Conservation (phyloP, 2,329 filamentous ascomycete genomes). For the Pestalotiopsis fici region DNA sequence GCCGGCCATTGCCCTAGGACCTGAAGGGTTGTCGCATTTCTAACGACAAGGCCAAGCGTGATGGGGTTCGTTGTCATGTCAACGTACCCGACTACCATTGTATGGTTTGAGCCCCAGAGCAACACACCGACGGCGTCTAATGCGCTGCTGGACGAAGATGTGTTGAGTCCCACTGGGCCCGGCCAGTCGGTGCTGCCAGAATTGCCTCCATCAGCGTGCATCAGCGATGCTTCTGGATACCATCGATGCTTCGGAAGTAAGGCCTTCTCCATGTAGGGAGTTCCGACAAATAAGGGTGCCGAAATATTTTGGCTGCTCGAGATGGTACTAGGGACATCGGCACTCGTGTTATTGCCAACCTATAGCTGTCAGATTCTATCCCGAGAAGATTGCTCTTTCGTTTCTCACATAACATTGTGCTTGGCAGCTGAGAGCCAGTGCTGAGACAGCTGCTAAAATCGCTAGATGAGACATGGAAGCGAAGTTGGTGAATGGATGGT, state of each 20-base stretch:
- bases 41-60: neutral
- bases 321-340: too few species aligned
- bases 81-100: neutral
- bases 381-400: too few species aligned
- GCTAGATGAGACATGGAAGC: neutral
- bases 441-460: too few species aligned
- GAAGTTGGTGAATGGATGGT: too few species aligned
- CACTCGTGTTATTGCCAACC: too few species aligned
- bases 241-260: too few species aligned
- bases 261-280: too few species aligned
- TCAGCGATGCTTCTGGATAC: neutral
- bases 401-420: too few species aligned
- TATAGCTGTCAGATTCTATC: too few species aligned
- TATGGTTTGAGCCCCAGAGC: neutral
- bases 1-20: conserved; percentile 1
- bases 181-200: conserved; percentile 1
- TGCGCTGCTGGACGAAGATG: neutral
- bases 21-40: neutral
- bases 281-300: too few species aligned
- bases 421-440: too few species aligned
- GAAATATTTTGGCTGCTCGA: too few species aligned
- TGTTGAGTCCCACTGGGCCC: neutral
- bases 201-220: conserved; percentile 5
- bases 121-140: neutral
- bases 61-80: neutral